Conservation (phyloP, 106 monocot genomes). For the Xerophyta viscosa region DNA sequence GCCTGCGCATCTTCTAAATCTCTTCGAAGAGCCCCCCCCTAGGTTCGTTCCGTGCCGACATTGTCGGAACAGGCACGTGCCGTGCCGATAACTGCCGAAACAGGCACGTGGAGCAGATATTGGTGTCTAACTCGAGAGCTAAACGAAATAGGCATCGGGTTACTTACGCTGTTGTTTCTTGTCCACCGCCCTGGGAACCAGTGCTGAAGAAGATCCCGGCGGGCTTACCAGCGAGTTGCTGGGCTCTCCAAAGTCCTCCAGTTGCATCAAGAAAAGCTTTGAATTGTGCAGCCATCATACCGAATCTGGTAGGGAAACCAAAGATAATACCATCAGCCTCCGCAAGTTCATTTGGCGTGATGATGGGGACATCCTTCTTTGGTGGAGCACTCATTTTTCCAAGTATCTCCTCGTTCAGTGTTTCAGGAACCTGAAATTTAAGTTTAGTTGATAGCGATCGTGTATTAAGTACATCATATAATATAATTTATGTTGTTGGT, state of each 20-base stretch:
- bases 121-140: too few relatives aligned
- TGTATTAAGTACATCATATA: background rate
- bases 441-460: background rate
- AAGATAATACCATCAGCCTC: conserved; percentile 61
- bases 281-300: conserved; percentile 73
- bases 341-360: conserved; percentile 49
- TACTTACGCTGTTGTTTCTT: conserved; percentile 68
- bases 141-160: too few relatives aligned
- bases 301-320: conserved; percentile 75
- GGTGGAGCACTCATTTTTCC: conserved; percentile 57
- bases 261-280: conserved; percentile 69
- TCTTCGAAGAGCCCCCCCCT: too few relatives aligned
- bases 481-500: too few relatives aligned
- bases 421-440: conserved; percentile 52
- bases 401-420: conserved; percentile 46
- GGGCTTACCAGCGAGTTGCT: conserved; percentile 64
- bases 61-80: too few relatives aligned
- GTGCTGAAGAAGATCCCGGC: conserved; percentile 70
- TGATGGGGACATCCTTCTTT: conserved; percentile 45
- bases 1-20: too few relatives aligned
- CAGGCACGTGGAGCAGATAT: too few relatives aligned
- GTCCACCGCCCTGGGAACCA: conserved; percentile 66
- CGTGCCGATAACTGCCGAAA: too few relatives aligned
- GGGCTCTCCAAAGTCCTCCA: conserved; percentile 53
- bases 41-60: too few relatives aligned